Base-by-base conservation (phyloP, 2,329 filamentous ascomycete species). In the Paradendryphiella salina region DNA sequence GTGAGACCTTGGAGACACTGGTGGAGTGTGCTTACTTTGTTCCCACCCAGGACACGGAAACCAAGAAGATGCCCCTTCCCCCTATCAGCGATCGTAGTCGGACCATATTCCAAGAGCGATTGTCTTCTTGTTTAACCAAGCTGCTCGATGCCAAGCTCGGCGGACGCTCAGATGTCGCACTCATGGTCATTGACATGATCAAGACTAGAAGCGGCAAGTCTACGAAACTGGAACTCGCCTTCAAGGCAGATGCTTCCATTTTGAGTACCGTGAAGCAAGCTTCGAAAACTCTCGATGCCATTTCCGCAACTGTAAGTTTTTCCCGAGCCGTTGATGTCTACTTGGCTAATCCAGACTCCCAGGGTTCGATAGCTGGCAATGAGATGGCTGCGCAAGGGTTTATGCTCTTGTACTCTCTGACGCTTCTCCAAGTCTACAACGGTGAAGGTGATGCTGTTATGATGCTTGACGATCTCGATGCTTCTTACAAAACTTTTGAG, bases 401-500 rank as follows among this genome's bases (percentile, higher is more conserved):
- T 50, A 86, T 87, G 15, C 80, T 96, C 29, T 81, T 97, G 1
- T 90, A 96, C 69, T 86, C 90, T 0, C 82, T 96, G 44, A 88
- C 90, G 0, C 83, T 96, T 11, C 80, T 97, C 47, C 90, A 96
- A 71, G 81, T 96, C 7, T 96, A 96, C 75, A 92, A 93, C 64
- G 89, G 90, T 18, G 91, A 96, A 52, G 80, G 88, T 0, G 94
- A 97, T 67, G 89, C 91, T 0, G 82, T 96, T 17, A 85, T 87
- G 40, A 86, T 94, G 54, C 77, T 96, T 7, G 83, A 88, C 46
- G 93, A 96, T 61, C 79, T 96, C n/a, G 83, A 87, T 59, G 79
- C 87, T 52, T 91, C 49, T 13, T 48, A 52, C 21, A 52, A 43
- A 34, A 44, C 49, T 3, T 52, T 96, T 17, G 83, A 87, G 57